Conservation (phyloP, 306 rosid genomes). For the Dalbergia cochinchinensis region DNA sequence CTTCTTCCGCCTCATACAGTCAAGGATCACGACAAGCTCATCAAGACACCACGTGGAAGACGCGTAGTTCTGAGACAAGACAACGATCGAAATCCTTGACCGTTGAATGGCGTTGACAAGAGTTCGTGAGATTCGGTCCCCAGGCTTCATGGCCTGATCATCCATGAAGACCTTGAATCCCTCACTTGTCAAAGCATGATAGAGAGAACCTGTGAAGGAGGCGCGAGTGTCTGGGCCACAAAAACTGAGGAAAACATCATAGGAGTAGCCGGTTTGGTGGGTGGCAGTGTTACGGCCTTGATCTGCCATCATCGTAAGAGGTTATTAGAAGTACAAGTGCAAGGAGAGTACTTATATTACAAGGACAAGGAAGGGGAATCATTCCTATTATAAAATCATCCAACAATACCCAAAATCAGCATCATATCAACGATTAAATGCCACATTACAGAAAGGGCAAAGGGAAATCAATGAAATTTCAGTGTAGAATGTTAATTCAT, state of each 20-base stretch:
- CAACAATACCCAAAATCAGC: conserved; percentile 14
- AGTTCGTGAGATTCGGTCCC: neutral
- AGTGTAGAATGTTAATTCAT: neutral
- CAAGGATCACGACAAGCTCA: neutral
- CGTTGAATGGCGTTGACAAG: neutral
- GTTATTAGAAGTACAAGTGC: no score
- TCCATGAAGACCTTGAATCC: neutral
- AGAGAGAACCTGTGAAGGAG: neutral
- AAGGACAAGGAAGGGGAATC: neutral
- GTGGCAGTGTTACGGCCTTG: no score
- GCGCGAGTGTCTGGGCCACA: neutral
- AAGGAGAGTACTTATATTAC: no score
- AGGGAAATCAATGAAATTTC: neutral
- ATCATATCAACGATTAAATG: conserved; percentile 13
- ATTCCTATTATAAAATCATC: conserved; percentile 15
- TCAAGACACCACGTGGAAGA: neutral
- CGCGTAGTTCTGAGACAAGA: neutral
- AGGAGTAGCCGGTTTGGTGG: no score
- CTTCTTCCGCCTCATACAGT: neutral
- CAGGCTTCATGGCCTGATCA: neutral
- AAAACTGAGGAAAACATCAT: neutral
- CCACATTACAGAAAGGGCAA: conserved; percentile 12
- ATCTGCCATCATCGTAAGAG: no score
- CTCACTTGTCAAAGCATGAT: neutral
- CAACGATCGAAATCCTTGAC: neutral